Conservation (phyloP, 371 early-diverging fungal species). For the Actinomortierella wolfii region DNA sequence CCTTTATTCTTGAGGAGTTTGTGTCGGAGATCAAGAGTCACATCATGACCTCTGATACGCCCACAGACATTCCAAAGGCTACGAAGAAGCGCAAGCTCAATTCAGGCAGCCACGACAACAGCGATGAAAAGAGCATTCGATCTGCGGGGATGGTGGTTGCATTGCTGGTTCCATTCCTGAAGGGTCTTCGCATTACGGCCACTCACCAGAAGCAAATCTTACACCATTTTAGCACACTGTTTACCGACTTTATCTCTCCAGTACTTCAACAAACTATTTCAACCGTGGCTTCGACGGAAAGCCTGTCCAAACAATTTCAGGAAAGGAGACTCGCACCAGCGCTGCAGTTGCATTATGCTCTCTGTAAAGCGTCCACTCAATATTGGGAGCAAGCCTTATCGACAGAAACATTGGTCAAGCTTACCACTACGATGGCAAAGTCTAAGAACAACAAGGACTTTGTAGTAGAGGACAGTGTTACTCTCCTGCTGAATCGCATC, state of each 20-base stretch:
- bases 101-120: slow-evolving; percentile 30
- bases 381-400: slow-evolving; percentile 44
- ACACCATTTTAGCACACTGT: slow-evolving; percentile 22
- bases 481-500: slow-evolving; percentile 22
- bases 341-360: slow-evolving; percentile 52
- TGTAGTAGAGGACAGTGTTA: not conserved
- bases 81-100: slow-evolving; percentile 37
- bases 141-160: slow-evolving; percentile 35
- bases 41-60: not conserved
- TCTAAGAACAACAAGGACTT: not conserved
- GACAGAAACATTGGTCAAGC: not conserved
- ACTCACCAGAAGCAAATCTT: slow-evolving; percentile 49
- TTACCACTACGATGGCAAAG: not conserved
- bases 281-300: not conserved
- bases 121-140: slow-evolving; percentile 16
- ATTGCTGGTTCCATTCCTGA: slow-evolving; percentile 51
- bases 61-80: not conserved
- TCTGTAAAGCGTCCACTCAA: slow-evolving; percentile 51
- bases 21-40: slow-evolving; percentile 27
- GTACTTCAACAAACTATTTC: slow-evolving; percentile 26
- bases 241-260: slow-evolving; percentile 20
- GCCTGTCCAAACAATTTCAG: slow-evolving; percentile 26
- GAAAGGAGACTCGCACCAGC: slow-evolving; percentile 48
- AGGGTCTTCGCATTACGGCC: slow-evolving; percentile 49
- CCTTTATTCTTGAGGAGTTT: slow-evolving; percentile 50